Evolutionary conservation across 78 protist genomes (phyloP).

Genomic region (Dictyostelium firmibasis): DNA sequence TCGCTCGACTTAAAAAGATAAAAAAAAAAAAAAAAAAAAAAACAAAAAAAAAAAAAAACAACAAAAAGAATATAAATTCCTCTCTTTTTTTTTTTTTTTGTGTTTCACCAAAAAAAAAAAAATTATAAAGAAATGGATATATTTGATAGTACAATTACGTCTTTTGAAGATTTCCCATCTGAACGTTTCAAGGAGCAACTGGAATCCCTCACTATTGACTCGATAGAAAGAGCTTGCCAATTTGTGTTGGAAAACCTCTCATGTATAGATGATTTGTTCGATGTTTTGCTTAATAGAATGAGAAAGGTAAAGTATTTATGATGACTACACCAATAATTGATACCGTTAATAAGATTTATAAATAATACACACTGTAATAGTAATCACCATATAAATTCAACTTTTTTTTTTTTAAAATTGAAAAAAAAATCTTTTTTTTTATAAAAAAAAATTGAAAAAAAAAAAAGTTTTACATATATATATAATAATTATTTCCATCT

Average conservation of each 20-base stretch:
- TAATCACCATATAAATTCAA: too few species aligned
- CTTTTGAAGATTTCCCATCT: conserved; percentile 56
- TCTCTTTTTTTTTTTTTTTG: not conserved
- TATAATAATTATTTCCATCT: too few species aligned
- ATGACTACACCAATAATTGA: not conserved
- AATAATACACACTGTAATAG: too few species aligned
- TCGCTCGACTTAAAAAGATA: too few species aligned
- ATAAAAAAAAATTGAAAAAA: too few species aligned
- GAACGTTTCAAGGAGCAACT: conserved; percentile 46
- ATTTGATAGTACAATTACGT: not conserved
- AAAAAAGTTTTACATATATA: too few species aligned
- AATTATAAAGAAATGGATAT: not conserved
- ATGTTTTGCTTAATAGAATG: conserved; percentile 59
- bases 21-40: too few species aligned
- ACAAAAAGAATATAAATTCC: too few species aligned
- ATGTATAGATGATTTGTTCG: conserved; percentile 22
- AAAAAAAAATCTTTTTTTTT: too few species aligned
- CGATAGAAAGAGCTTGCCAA: conserved; percentile 45
- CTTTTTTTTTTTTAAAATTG: too few species aligned
- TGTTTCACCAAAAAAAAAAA: not conserved
- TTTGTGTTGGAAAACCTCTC: conserved; percentile 16
- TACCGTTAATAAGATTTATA: too few species aligned
- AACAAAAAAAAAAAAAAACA: not conserved
- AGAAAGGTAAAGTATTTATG: conserved; percentile 23
- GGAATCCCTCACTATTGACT: conserved; percentile 9